phyloP scores from a whole-genome alignment of 441 rosid species.

The Croton setiger region DNA sequence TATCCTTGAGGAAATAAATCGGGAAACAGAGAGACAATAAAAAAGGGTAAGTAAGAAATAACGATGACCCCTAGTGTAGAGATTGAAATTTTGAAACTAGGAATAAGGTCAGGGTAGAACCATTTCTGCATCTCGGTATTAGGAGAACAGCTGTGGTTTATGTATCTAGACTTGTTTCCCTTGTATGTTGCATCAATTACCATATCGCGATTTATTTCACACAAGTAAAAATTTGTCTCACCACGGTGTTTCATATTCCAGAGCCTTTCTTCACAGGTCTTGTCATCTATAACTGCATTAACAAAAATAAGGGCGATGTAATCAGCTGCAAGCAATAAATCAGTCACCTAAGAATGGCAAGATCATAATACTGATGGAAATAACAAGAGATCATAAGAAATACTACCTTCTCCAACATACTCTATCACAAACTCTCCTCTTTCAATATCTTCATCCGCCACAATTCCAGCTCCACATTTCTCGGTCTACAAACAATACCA shows the following conservation, averaged over 20 bases:
- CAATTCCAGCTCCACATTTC: constrained; percentile 92
- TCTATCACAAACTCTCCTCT: constrained; percentile 92
- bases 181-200: constrained; percentile 97
- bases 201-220: constrained; percentile 97
- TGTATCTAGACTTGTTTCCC: constrained; percentile 97
- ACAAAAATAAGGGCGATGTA: constrained; percentile 7
- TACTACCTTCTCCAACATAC: constrained; percentile 94
- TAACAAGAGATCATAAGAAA: constrained; percentile 18
- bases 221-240: constrained; percentile 90
- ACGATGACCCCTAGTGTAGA: neutral
- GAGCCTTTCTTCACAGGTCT: constrained; percentile 96
- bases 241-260: constrained; percentile 96
- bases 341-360: constrained; percentile 11
- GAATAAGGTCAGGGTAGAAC: constrained; percentile 37
- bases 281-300: constrained; percentile 88
- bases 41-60: constrained; percentile 17
- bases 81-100: constrained; percentile 18
- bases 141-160: constrained; percentile 94
- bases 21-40: neutral
- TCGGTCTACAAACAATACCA: constrained; percentile 68
- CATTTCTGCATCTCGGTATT: constrained; percentile 99
- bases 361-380: constrained; percentile 8
- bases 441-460: constrained; percentile 85
- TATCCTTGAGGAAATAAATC: constrained; percentile 45
- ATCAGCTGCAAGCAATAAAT: constrained; percentile 5